Evolutionary conservation across 495 filamentous ascomycete species (phyloP).

Genomic region (Hapsidospora chrysogenum): DNA sequence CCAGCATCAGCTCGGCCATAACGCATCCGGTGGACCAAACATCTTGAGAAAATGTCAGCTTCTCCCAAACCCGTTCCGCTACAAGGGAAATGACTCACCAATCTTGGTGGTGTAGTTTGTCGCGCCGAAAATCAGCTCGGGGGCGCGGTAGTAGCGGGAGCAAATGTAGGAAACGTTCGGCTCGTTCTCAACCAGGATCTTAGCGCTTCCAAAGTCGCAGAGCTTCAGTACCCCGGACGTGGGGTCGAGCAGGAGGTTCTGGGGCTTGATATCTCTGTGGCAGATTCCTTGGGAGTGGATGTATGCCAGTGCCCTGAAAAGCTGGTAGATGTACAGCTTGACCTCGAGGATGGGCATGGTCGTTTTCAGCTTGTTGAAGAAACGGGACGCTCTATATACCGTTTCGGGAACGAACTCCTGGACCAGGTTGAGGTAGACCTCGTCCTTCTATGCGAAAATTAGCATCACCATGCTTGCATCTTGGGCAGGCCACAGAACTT

Average conservation of each 20-base stretch:
- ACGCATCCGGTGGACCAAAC: slow-evolving; percentile 99
- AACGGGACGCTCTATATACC: slow-evolving; percentile 93
- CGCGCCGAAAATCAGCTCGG: slow-evolving; percentile 95
- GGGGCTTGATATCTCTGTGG: slow-evolving; percentile 97
- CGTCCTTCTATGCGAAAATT: slow-evolving; percentile 60
- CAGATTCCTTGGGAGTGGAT: slow-evolving; percentile 99
- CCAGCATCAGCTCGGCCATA: slow-evolving; percentile 98
- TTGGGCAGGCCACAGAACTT: slow-evolving; percentile 16
- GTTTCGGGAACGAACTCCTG: slow-evolving; percentile 98
- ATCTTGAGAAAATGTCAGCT: slow-evolving; percentile 37
- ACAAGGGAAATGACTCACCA: slow-evolving; percentile 43
- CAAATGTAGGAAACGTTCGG: slow-evolving; percentile 99
- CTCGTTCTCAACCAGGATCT: slow-evolving; percentile 97
- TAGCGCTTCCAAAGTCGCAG: slow-evolving; percentile 97
- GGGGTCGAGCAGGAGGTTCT: slow-evolving; percentile 89
- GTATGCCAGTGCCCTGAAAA: slow-evolving; percentile 94
- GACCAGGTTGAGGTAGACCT: slow-evolving; percentile 96
- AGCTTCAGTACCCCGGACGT: slow-evolving; percentile 85
- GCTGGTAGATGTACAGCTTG: slow-evolving; percentile 98
- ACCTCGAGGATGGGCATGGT: slow-evolving; percentile 98
- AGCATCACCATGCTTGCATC: not conserved
- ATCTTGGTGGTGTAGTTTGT: slow-evolving; percentile 99
- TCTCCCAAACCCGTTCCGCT: not conserved
- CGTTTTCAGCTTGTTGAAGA: slow-evolving; percentile 99
- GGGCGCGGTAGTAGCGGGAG: slow-evolving; percentile 95